Evolutionary conservation across 306 rosid genomes (phyloP), one percentile per base, ranked within the genome.

Genomic region (Trifolium subterraneum): DNA sequence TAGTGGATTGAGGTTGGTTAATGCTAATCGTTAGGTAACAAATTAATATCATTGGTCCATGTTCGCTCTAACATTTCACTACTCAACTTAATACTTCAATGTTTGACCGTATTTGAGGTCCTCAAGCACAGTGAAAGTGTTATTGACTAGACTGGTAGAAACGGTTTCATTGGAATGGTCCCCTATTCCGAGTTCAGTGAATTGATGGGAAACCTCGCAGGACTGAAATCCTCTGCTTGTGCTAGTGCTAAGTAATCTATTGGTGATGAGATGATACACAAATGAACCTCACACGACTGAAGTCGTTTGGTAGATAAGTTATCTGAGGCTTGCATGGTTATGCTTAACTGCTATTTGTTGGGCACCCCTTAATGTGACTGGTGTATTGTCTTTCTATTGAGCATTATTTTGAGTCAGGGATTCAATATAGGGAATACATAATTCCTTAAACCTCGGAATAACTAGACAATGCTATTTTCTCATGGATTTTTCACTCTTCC

Each of bases 1-100:
- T 29, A 72, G 79, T 66, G 97, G 97, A 72, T 62, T 89, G 76
- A 91, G 85, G 82, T 60, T 91, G 87, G 73, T 81, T 67, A 58
- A 68, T 76, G 19, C 9, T 44, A 41, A 73, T 39, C 63, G 1
- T 54, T 54, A 74, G 77, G 70, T 52, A 44, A 18, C 20, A 48
- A 64, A 68, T 70, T n/a, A 70, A 70, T 29, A 55, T 69, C 29
- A 2, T 47, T 70, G 62, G 39, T 38, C 6, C 13, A 9, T 20
- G 29, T 19, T 9, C 58, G 35, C 11, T 39, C 36, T 48, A 19
- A 55, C 16, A 19, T 68, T 19, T 68, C 29, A 35, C 55, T 15
- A 35, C 54, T 15, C 47, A 39, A 29, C 23, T 63, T 50, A 13
- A 27, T 47, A 45, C 48, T 45, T 18, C 36, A 61, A 19, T 73